A percentile compares a stretch with the other conserved stretches of the same genome.
Evolutionary conservation across 768 basidiomycete genomes (phyloP).

Genomic region (Leccinum incarnatum): DNA sequence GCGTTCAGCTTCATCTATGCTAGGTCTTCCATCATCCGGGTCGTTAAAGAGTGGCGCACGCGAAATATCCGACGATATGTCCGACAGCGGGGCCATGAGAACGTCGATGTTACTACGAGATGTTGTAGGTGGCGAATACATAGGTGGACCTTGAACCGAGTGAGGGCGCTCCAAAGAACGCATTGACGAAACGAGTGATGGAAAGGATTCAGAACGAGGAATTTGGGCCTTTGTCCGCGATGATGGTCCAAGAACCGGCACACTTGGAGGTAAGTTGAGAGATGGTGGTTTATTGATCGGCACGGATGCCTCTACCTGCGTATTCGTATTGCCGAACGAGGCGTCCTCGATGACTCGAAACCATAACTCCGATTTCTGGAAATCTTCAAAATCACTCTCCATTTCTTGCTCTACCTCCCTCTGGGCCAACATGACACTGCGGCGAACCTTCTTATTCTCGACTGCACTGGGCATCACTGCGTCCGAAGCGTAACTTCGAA

Average conservation of each 20-base stretch:
- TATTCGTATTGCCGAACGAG: constrained; percentile 31
- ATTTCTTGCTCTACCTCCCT: constrained; percentile 83
- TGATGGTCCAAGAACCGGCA: neutral
- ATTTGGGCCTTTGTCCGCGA: constrained; percentile 15
- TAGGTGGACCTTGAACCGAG: constrained; percentile 18
- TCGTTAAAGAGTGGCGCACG: constrained; percentile 81
- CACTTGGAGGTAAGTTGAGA: constrained; percentile 10
- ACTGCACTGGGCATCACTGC: constrained; percentile 40
- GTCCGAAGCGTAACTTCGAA: constrained; percentile 62
- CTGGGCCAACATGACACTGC: constrained; percentile 82
- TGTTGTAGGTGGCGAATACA: constrained; percentile 17
- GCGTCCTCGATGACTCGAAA: constrained; percentile 82
- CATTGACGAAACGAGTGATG: constrained; percentile 25
- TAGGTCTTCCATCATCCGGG: constrained; percentile 56
- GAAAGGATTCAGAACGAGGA: constrained; percentile 38
- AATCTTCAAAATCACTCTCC: constrained; percentile 90
- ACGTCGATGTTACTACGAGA: constrained; percentile 64
- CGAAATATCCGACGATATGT: constrained; percentile 48
- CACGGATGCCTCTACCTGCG: constrained; percentile 5
- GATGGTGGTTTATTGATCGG: constrained; percentile 6
- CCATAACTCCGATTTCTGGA: constrained; percentile 87
- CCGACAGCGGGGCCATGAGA: constrained; percentile 70
- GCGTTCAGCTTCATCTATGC: constrained; percentile 67
- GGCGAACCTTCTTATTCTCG: constrained; percentile 58
- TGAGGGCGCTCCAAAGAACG: constrained; percentile 16